Conservation (phyloP, 441 rosid genomes). For the Codiaeum variegatum region DNA sequence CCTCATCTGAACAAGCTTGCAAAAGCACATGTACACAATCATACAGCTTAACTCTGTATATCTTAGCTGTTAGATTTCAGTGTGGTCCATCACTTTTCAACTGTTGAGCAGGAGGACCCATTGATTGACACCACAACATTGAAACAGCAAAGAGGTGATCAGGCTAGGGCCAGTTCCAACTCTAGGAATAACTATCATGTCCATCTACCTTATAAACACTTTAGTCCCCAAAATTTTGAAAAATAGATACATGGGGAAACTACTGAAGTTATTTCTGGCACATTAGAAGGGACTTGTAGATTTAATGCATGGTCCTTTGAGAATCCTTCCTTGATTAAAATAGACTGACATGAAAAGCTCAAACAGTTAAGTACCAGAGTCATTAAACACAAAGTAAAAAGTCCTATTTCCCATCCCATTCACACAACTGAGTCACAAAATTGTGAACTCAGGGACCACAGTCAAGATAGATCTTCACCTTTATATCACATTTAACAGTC, state of each 20-base stretch:
- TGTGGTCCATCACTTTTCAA: slow-evolving; percentile 9
- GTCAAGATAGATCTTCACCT: not conserved
- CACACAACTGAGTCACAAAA: slow-evolving; percentile 1
- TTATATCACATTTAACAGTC: not conserved
- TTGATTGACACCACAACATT: slow-evolving; percentile 7
- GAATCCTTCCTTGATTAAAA: slow-evolving; percentile 2
- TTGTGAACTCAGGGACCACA: not conserved
- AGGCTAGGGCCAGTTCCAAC: not conserved
- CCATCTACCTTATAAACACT: not conserved
- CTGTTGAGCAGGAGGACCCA: slow-evolving; percentile 16
- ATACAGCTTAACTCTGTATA: not conserved
- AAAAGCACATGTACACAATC: not conserved
- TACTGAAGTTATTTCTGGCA: slow-evolving; percentile 13
- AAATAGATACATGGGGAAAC: slow-evolving; percentile 1
- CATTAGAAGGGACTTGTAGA: not conserved
- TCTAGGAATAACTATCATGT: not conserved
- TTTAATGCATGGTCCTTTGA: slow-evolving; percentile 18
- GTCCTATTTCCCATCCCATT: not conserved
- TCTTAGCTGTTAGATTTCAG: slow-evolving; percentile 15
- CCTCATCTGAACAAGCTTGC: slow-evolving; percentile 7
- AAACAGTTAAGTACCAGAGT: not conserved
- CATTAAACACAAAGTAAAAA: not conserved
- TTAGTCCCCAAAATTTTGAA: not conserved
- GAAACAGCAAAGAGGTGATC: slow-evolving; percentile 16
- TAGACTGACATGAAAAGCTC: slow-evolving; percentile 5